Evolutionary conservation across 2,329 filamentous ascomycete genomes (phyloP).

Genomic region (Xylaria hypoxylon): DNA sequence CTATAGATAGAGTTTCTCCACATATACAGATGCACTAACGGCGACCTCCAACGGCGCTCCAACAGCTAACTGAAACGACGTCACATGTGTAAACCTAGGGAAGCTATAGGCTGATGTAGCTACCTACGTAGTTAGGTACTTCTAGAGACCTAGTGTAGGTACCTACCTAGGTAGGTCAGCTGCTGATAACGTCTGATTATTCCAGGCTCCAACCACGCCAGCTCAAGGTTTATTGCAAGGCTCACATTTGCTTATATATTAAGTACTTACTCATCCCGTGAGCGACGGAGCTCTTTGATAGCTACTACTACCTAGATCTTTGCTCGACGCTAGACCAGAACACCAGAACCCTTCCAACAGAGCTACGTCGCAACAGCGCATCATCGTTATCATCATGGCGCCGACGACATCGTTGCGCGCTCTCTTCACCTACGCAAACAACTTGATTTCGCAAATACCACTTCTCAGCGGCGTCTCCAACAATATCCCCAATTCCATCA

Average conservation of each 20-base stretch:
- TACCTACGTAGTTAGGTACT: background rate
- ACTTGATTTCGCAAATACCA: conserved; percentile 52
- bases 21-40: background rate
- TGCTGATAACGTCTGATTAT: conserved; percentile 19
- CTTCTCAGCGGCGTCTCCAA: conserved; percentile 43
- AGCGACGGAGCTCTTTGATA: background rate
- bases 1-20: conserved; percentile 3
- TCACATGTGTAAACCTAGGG: conserved; percentile 27
- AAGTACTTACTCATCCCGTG: background rate
- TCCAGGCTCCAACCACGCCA: conserved; percentile 20
- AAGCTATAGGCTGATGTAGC: too few species aligned
- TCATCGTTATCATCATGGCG: conserved; percentile 39
- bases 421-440: conserved; percentile 51
- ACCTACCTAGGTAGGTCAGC: conserved; percentile 5
- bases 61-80: conserved; percentile 19
- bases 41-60: background rate
- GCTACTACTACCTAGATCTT: background rate
- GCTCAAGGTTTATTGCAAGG: conserved; percentile 9
- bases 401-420: conserved; percentile 49
- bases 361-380: background rate
- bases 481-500: conserved; percentile 43
- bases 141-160: background rate
- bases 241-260: background rate
- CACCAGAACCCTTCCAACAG: background rate
- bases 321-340: background rate